phyloP scores from a whole-genome alignment of 2,329 filamentous ascomycete genomes.

The Rhinocladiella mackenziei region DNA sequence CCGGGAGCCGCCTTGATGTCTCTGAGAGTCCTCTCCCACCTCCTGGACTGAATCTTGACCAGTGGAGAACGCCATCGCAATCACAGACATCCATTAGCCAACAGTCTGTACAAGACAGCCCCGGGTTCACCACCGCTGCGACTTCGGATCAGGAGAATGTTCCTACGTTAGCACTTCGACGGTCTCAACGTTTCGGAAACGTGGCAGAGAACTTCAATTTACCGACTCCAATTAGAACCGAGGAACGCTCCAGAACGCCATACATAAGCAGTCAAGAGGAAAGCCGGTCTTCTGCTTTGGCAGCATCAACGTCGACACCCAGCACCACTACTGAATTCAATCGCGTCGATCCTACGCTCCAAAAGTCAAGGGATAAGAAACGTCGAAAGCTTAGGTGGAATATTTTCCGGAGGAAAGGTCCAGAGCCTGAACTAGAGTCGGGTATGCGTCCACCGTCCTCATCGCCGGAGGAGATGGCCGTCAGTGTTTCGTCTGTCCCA shows the following conservation, averaged over 20 bases:
- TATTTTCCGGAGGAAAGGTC: slow-evolving; percentile 51
- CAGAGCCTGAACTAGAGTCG: slow-evolving; percentile 9
- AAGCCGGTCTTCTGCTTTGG: slow-evolving; percentile 20
- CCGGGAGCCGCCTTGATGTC: slow-evolving; percentile 40
- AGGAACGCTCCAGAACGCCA: slow-evolving; percentile 16
- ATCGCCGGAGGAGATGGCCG: slow-evolving; percentile 36
- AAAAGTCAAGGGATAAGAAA: slow-evolving; percentile 22
- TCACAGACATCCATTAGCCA: slow-evolving; percentile 29
- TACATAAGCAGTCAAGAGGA: slow-evolving; percentile 25
- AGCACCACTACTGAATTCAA: slow-evolving; percentile 18
- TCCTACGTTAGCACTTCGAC: slow-evolving; percentile 24
- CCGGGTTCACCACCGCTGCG: background rate
- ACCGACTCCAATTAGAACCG: slow-evolving; percentile 26
- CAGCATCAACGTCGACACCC: slow-evolving; percentile 18
- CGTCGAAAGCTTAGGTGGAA: slow-evolving; percentile 48
- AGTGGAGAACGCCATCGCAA: slow-evolving; percentile 26
- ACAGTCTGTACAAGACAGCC: slow-evolving; percentile 34
- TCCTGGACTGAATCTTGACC: slow-evolving; percentile 31
- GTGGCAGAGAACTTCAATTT: slow-evolving; percentile 22
- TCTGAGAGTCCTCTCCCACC: slow-evolving; percentile 36
- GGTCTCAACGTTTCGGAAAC: slow-evolving; percentile 26
- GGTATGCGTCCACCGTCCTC: slow-evolving; percentile 27
- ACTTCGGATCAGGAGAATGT: background rate
- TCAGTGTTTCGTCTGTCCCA: slow-evolving; percentile 38
- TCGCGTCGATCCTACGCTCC: slow-evolving; percentile 11